Conservation (phyloP, 148 eudicot species). For the Cornus florida region DNA sequence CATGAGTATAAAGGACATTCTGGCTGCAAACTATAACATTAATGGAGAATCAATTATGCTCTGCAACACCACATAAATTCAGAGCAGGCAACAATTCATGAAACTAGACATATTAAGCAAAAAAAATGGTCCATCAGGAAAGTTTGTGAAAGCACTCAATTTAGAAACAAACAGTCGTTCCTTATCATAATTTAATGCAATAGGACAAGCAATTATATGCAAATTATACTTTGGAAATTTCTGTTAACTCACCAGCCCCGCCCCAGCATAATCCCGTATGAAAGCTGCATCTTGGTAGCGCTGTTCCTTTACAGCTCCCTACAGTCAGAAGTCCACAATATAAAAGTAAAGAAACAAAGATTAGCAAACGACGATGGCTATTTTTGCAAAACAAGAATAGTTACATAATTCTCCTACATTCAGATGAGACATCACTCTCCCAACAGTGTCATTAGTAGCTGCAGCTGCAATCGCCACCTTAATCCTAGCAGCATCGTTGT, state of each 20-base stretch:
- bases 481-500: conserved; percentile 84
- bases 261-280: conserved; percentile 80
- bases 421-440: conserved; percentile 78
- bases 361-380: conserved; percentile 15
- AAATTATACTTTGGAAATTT: neutral
- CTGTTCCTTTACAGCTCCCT: conserved; percentile 86
- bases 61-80: neutral
- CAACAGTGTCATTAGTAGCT: conserved; percentile 79
- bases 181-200: neutral
- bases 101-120: neutral
- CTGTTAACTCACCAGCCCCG: conserved; percentile 74
- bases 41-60: neutral
- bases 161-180: neutral
- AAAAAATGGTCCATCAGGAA: neutral
- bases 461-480: conserved; percentile 97
- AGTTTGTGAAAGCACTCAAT: neutral
- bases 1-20: neutral
- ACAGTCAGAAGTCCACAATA: conserved; percentile 20
- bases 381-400: neutral
- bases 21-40: neutral
- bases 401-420: conserved; percentile 40
- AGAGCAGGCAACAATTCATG: neutral
- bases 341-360: conserved; percentile 12
- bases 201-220: neutral
- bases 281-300: conserved; percentile 86